Conservation (phyloP, 495 filamentous ascomycete genomes). For the Aspergillus leporis region DNA sequence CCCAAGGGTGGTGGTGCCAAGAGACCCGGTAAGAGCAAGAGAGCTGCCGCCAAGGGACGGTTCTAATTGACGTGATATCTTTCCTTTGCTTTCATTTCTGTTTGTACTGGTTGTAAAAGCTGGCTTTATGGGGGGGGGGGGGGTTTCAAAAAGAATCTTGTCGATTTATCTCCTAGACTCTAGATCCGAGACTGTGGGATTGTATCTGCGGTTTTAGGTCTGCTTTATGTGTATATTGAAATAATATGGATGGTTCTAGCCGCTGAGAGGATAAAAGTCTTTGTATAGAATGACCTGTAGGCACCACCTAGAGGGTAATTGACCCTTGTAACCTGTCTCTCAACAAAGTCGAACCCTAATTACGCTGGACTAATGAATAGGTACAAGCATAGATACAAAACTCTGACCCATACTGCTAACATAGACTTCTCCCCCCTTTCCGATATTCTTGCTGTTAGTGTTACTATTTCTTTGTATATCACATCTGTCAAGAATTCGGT, state of each 20-base stretch:
- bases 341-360: too few relatives aligned
- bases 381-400: too few relatives aligned
- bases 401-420: too few relatives aligned
- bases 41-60: constrained; percentile 45
- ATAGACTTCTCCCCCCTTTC: too few relatives aligned
- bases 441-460: too few relatives aligned
- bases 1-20: constrained; percentile 46
- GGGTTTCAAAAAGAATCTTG: constrained; percentile 16
- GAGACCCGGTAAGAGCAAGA: constrained; percentile 67
- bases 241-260: constrained; percentile 2
- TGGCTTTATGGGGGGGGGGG: constrained; percentile 17
- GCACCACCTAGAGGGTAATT: too few relatives aligned
- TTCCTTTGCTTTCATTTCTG: constrained; percentile 13
- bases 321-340: too few relatives aligned
- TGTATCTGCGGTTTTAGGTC: not conserved
- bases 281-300: not conserved
- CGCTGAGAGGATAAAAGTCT: not conserved
- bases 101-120: constrained; percentile 20
- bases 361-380: too few relatives aligned
- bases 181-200: not conserved
- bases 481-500: too few relatives aligned
- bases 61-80: constrained; percentile 15
- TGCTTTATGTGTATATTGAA: constrained; percentile 13
- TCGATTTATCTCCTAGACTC: constrained; percentile 7
- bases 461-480: too few relatives aligned